Conservation (phyloP, 139 green algal genomes). For the Tetraselmis striata region DNA sequence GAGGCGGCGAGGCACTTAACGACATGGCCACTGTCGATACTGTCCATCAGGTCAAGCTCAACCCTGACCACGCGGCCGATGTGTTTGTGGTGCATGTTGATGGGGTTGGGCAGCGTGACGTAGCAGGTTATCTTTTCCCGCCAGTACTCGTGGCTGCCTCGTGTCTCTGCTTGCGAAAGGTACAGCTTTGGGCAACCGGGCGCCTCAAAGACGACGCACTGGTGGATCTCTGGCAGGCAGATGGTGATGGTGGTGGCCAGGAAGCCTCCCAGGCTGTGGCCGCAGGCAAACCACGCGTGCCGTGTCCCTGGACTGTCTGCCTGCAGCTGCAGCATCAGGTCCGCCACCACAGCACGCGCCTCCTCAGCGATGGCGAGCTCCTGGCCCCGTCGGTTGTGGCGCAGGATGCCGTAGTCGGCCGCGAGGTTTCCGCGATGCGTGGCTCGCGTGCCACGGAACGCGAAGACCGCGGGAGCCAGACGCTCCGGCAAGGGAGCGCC, state of each 20-base stretch:
- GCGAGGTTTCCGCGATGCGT: not conserved
- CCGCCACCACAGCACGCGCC: not conserved
- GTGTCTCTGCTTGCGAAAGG: not conserved
- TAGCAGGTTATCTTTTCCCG: not conserved
- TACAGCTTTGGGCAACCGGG: not conserved
- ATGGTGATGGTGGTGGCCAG: not conserved
- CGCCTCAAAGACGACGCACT: not conserved
- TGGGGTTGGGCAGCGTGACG: not conserved
- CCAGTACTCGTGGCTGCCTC: not conserved
- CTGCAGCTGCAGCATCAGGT: not conserved
- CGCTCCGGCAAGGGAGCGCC: not conserved
- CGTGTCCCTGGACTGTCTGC: not conserved
- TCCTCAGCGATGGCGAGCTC: not conserved
- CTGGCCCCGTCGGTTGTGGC: not conserved
- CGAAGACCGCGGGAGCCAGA: not conserved
- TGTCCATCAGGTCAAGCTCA: not conserved
- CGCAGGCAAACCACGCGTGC: not conserved
- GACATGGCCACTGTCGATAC: not conserved
- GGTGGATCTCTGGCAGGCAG: not conserved
- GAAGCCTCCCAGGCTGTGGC: not conserved
- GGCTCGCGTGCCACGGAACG: not conserved
- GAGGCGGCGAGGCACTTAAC: not conserved
- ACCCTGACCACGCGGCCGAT: not conserved
- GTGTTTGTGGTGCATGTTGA: not conserved
- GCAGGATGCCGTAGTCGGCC: not conserved